Evolutionary conservation across 768 basidiomycete species (phyloP), one percentile per base, ranked within the genome.

Genomic region (Calocybe indica): DNA sequence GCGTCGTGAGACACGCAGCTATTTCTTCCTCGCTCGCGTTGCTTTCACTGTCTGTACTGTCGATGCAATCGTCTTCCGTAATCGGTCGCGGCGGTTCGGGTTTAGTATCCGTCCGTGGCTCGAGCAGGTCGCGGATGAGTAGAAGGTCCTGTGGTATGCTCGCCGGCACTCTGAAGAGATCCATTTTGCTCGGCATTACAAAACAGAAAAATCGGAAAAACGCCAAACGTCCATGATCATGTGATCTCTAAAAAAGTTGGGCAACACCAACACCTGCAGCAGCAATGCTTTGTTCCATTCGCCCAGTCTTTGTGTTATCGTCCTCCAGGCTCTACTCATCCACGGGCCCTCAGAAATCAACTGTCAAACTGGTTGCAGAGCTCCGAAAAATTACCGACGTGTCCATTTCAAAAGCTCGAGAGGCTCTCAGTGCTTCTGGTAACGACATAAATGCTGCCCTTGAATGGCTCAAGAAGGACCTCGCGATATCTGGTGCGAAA

Each of bases 401-500:
- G 42, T 89, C 93, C 6, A 82, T 97, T 54, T 73, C 77, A 39
- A 92, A 92, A 69, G 95, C 94, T 30, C 81, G 86, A 34, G 88
- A 94, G 62, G 94, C 95, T 2, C 85, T 98, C 45, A 62, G 65
- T 44, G 80, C 83, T 28, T 75, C 81, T 30, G 76, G 83, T 59
- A 87, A 89, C 69, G 79, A 92, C 63, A 58, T 96, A 45, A 63
- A 81, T 11, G 75, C 64, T 15, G 92, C 95, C 8, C 67, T 94
- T 50, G 68, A 73, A 57, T 97, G 92, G 89, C 77, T 98, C 33
- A 69, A 86, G 56, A 75, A 82, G 47, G 89, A 95, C 64, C 72
- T 88, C 29, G 70, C 71, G 2, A 68, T 73, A 32, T 80, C 85
- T 0, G 90, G 92, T 5, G 82, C 81, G 12, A 77, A 78, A 53